These are phyloP conservation scores for Ceratocystis huliohia DNA, from an alignment of 2,329 filamentous ascomycete genomes.

Conservation along the genomic window DNA sequence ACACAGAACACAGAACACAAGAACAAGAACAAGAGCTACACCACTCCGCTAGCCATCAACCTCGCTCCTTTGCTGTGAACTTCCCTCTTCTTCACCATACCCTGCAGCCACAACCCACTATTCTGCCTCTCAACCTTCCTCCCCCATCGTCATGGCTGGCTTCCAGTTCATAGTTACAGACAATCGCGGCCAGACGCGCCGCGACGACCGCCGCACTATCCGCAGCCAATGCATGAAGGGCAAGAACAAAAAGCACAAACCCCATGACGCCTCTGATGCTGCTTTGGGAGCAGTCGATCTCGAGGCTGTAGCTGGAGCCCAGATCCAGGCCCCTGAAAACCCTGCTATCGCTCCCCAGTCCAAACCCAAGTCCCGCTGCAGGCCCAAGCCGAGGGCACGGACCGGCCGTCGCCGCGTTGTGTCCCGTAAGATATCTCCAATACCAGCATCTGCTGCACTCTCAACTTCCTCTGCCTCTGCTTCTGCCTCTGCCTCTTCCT, in stretches of 20 bases:
- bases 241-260: conserved; percentile 18
- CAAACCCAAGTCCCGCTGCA: not conserved
- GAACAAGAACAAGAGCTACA: too few species aligned
- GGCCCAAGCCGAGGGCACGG: not conserved
- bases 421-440: not conserved
- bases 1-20: too few species aligned
- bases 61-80: too few species aligned
- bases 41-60: too few species aligned
- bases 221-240: conserved; percentile 21
- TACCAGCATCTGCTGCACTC: not conserved
- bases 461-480: not conserved
- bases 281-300: not conserved
- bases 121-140: not conserved
- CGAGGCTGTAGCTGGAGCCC: not conserved
- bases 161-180: conserved; percentile 22
- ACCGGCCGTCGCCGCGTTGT: not conserved
- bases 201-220: conserved; percentile 20
- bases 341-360: not conserved
- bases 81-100: too few species aligned
- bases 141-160: conserved; percentile 13
- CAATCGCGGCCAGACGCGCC: conserved; percentile 20
- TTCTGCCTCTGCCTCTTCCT: not conserved
- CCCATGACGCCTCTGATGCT: not conserved
- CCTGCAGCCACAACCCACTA: not conserved
- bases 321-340: not conserved